Base-by-base conservation (phyloP, 2,329 filamentous ascomycete species). In the Byssothecium circinans region DNA sequence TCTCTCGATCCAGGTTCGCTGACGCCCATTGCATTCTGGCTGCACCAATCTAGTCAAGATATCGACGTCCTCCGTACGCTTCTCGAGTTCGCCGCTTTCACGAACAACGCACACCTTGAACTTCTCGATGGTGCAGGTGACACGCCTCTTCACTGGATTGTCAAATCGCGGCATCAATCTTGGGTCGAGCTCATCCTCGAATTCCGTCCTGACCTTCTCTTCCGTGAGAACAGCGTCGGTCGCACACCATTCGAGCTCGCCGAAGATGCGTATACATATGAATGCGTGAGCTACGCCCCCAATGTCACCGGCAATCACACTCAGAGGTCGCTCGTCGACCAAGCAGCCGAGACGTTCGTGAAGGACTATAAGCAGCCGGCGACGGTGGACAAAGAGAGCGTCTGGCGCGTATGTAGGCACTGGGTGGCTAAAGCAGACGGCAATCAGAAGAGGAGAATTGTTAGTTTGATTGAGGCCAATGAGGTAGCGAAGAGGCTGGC, bases 161-260 rank as follows among this genome's bases (percentile, higher is more conserved):
- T 84, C 17, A 63, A 68, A 7, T 58, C 69, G 11, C 55, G 71
- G 29, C 55, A 73, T 7, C 62, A 60, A 29, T 56, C 79, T 1
- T 58, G 73, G 32, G 68, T 74, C 12, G 60, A 74, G 2, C 59
- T 88, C 2, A 65, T 73, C 41, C 69, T 91, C 10, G 72, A 80
- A 8, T 74, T 74, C 54, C 76, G 81, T 15, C 81, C 85, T 0
- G 75, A 77, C 20, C 74, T 91, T 1, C 72, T 90, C 0, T 78
- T 81, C 56, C 81, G 84, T 18, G 89, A 94, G 65, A 91, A 91
- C 56, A 82, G 87, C 0, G 87, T 87, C 0, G 89, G 89, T 1
- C 79, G 81, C 14, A 94, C 88, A 0, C 86, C 89, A 0, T 76
- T 79, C 22, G 88, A 94, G 58, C 71, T 88, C 40, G 82, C 85